A percentile compares a stretch with the other conserved stretches of the same genome.
Conservation (phyloP, 176 grass and related monocot genomes). For the Pontederia paniculata region DNA sequence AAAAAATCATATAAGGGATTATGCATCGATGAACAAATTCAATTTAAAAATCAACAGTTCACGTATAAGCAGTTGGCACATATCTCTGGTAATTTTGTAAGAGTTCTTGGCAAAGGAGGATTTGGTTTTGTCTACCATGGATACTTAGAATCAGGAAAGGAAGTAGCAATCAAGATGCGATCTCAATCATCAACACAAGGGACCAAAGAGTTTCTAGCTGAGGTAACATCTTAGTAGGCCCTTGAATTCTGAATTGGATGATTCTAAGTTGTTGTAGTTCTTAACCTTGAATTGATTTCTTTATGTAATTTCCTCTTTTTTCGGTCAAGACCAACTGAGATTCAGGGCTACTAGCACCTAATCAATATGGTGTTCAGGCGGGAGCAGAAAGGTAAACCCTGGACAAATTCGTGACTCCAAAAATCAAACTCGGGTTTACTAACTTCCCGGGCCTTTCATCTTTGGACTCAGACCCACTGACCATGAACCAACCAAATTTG, state of each 20-base stretch:
- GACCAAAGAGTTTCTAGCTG: slow-evolving; percentile 38
- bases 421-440: too few relatives aligned
- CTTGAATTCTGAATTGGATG: not conserved
- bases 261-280: not conserved
- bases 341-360: too few relatives aligned
- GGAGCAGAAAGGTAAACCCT: too few relatives aligned
- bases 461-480: too few relatives aligned
- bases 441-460: too few relatives aligned
- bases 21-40: not conserved
- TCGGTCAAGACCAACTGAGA: too few relatives aligned
- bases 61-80: slow-evolving; percentile 10
- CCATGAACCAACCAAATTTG: too few relatives aligned
- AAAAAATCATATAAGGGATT: not conserved
- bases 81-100: slow-evolving; percentile 42
- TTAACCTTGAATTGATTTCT: not conserved
- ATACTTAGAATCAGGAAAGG: slow-evolving; percentile 30
- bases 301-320: too few relatives aligned
- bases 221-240: slow-evolving; percentile 19
- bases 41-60: too few relatives aligned
- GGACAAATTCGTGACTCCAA: too few relatives aligned
- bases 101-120: slow-evolving; percentile 38
- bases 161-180: slow-evolving; percentile 48
- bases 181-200: slow-evolving; percentile 38
- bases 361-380: too few relatives aligned
- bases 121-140: slow-evolving; percentile 52